These are phyloP conservation scores for Skeletonema menzelii DNA, from an alignment of 108 stramenopile species.

Conservation along the genomic window DNA sequence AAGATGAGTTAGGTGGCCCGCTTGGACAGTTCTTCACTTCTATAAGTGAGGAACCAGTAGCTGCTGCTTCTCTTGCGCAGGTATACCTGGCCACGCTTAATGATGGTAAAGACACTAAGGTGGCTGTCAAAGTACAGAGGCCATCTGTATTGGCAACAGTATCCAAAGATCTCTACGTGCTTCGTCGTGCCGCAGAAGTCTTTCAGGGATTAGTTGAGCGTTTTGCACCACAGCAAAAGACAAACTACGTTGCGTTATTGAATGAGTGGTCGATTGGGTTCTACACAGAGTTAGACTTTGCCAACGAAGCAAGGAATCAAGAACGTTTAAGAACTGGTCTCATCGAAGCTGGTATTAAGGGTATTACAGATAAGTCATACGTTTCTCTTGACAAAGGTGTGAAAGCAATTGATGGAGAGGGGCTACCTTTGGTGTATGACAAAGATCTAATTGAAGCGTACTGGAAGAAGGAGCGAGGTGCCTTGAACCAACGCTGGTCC, in stretches of 20 bases:
- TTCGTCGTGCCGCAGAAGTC: constrained; percentile 86
- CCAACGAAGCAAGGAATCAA: constrained; percentile 79
- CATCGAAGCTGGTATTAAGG: constrained; percentile 64
- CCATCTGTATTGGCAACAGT: constrained; percentile 81
- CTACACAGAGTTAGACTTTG: constrained; percentile 71
- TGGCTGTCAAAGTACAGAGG: constrained; percentile 91
- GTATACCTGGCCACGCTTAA: constrained; percentile 84
- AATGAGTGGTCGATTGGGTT: constrained; percentile 92
- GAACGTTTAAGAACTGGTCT: constrained; percentile 55
- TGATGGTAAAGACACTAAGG: constrained; percentile 74
- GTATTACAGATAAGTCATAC: constrained; percentile 80
- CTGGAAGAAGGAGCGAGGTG: constrained; percentile 90
- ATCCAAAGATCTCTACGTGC: constrained; percentile 87
- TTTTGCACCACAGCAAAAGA: constrained; percentile 89
- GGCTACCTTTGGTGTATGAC: constrained; percentile 91
- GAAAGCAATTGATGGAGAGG: constrained; percentile 75
- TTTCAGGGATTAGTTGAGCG: constrained; percentile 85
- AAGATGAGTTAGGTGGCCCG: constrained; percentile 83
- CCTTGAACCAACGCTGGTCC: constrained; percentile 87
- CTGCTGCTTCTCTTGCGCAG: constrained; percentile 86
- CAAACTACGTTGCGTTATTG: constrained; percentile 83
- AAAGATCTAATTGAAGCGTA: constrained; percentile 88
- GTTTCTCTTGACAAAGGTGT: constrained; percentile 59
- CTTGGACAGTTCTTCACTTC: constrained; percentile 84
- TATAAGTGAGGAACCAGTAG: constrained; percentile 89